A percentile compares a stretch with the other conserved stretches of the same genome.
phyloP scores from a whole-genome alignment of 305 asterid species.

The Salvia sclarea region DNA sequence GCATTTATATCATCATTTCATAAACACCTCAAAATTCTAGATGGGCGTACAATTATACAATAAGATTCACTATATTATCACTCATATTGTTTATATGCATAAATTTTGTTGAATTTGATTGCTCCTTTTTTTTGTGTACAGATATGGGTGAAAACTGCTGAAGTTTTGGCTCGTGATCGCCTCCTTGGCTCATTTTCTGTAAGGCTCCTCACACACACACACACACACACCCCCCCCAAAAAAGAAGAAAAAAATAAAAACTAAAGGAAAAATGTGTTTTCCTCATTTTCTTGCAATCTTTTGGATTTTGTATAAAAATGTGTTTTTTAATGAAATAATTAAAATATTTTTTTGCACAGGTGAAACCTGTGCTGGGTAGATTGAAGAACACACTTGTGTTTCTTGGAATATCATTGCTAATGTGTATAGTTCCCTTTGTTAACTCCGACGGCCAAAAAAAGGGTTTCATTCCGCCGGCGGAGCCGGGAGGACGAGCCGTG shows the following conservation, averaged over 20 bases:
- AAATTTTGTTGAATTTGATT: background rate
- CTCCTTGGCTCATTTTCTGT: slow-evolving; percentile 88
- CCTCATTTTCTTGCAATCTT: background rate
- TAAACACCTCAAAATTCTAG: too few relatives aligned
- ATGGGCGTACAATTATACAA: background rate
- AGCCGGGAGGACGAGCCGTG: slow-evolving; percentile 59
- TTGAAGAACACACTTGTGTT: slow-evolving; percentile 75
- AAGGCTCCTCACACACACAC: too few relatives aligned
- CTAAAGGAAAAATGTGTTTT: background rate
- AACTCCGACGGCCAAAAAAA: slow-evolving; percentile 46
- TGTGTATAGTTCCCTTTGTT: slow-evolving; percentile 46
- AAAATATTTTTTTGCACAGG: slow-evolving; percentile 41
- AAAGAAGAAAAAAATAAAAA: background rate
- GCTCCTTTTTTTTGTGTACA: slow-evolving; percentile 29
- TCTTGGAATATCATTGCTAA: slow-evolving; percentile 63
- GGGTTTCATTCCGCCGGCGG: slow-evolving; percentile 36
- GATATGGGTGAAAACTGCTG: slow-evolving; percentile 95
- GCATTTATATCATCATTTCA: too few relatives aligned
- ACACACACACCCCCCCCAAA: background rate
- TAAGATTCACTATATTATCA: background rate
- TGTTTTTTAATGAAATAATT: background rate
- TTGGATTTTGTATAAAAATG: background rate
- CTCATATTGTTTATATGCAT: background rate
- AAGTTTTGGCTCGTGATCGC: slow-evolving; percentile 91
- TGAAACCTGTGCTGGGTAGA: slow-evolving; percentile 75